These are phyloP conservation scores for Ascobolus immersus DNA, from an alignment of 495 filamentous ascomycete species.

Conservation along the genomic window DNA sequence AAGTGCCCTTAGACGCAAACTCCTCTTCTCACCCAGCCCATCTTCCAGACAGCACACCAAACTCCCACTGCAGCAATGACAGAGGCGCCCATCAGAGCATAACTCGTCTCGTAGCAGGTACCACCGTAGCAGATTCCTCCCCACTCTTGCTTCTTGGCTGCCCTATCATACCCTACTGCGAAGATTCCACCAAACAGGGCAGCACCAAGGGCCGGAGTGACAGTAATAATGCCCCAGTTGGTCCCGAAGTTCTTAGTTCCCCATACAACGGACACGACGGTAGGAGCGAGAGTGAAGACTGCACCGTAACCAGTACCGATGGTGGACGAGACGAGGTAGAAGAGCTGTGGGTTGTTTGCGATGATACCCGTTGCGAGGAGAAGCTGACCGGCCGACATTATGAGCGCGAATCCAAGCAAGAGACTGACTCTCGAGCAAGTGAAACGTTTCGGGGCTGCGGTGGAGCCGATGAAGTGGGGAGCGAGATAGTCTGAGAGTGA, in stretches of 20 bases:
- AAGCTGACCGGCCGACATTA: conserved; percentile 53
- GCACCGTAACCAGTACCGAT: conserved; percentile 83
- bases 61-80: conserved; percentile 51
- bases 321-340: conserved; percentile 54
- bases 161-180: conserved; percentile 50
- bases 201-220: conserved; percentile 65
- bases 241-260: conserved; percentile 96
- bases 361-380: conserved; percentile 46
- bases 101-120: conserved; percentile 48
- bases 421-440: conserved; percentile 55
- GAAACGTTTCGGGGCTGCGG: too few relatives aligned
- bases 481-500: conserved; percentile 71
- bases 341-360: conserved; percentile 37
- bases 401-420: conserved; percentile 43
- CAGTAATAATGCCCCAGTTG: conserved; percentile 86
- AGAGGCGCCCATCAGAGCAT: conserved; percentile 56
- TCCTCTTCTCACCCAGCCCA: conserved; percentile 56
- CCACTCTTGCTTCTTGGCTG: conserved; percentile 17
- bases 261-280: conserved; percentile 85
- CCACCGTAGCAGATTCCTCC: conserved; percentile 38
- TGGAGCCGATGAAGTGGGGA: too few relatives aligned
- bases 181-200: conserved; percentile 71
- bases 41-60: conserved; percentile 62
- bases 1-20: conserved; percentile 55
- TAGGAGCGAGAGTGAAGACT: conserved; percentile 66